Conservation (phyloP, 805 yeast species). For the Candida broadrunensis region DNA sequence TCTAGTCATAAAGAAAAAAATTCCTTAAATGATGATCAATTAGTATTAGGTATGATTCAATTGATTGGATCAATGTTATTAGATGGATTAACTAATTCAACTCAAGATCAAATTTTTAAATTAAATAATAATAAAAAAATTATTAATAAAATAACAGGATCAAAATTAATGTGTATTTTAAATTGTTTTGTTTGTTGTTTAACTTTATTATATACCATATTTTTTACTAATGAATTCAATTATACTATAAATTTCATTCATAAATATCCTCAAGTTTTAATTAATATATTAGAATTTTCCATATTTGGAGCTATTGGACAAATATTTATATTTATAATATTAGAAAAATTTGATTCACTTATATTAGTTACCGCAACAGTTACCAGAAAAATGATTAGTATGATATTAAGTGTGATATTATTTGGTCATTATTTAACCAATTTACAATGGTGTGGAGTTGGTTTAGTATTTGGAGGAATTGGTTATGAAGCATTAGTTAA, state of each 20-base stretch:
- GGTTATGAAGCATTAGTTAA: conserved; percentile 65
- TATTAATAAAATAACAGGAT: conserved; percentile 61
- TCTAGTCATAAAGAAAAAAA: conserved; percentile 18
- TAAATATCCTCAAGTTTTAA: conserved; percentile 50
- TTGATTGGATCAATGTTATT: conserved; percentile 64
- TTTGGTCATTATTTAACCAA: conserved; percentile 72
- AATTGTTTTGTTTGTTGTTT: conserved; percentile 44
- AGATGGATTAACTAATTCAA: conserved; percentile 91
- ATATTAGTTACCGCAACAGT: conserved; percentile 90
- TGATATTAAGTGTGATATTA: conserved; percentile 82
- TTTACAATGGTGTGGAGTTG: conserved; percentile 77
- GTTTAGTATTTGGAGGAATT: conserved; percentile 81
- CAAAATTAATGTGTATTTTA: conserved; percentile 77
- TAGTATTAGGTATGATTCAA: conserved; percentile 56
- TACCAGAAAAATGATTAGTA: conserved; percentile 93
- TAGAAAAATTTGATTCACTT: conserved; percentile 82
- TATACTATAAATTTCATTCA: conserved; percentile 49
- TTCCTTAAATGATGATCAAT: conserved; percentile 39
- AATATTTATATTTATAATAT: conserved; percentile 82
- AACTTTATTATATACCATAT: conserved; percentile 47
- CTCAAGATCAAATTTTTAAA: conserved; percentile 83
- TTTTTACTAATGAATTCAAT: conserved; percentile 43
- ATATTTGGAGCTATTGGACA: conserved; percentile 89
- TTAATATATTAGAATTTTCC: conserved; percentile 65
- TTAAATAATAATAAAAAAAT: conserved; percentile 16